Percentiles rank a stretch among this genome's conserved stretches.
phyloP scores from a whole-genome alignment of 345 rosid species.

The Ceriops decandra region DNA sequence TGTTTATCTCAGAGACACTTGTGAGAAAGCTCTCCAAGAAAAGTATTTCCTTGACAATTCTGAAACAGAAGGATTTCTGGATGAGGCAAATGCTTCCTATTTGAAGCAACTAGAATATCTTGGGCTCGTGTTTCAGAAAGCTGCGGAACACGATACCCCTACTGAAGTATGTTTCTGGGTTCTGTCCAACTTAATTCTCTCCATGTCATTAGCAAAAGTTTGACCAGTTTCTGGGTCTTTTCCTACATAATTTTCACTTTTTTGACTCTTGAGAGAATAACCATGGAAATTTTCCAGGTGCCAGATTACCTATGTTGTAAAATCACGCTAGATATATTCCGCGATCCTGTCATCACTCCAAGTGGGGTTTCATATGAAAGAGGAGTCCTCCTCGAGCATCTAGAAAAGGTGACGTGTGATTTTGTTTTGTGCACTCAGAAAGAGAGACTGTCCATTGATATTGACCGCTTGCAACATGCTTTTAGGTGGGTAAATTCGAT shows the following conservation, averaged over 20 bases:
- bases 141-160: constrained; percentile 60
- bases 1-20: constrained; percentile 57
- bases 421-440: background rate
- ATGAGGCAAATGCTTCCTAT: constrained; percentile 39
- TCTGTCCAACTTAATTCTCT: background rate
- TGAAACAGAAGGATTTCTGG: constrained; percentile 48
- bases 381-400: constrained; percentile 80
- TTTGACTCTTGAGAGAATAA: background rate
- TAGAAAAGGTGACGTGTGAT: constrained; percentile 51
- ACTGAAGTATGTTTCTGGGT: constrained; percentile 43
- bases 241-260: background rate
- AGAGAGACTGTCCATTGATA: background rate
- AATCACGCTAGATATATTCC: constrained; percentile 80
- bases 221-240: background rate
- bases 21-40: constrained; percentile 72
- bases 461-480: background rate
- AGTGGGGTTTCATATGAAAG: constrained; percentile 89
- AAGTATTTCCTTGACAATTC: constrained; percentile 48
- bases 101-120: constrained; percentile 47
- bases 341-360: constrained; percentile 88
- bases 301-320: constrained; percentile 88
- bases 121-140: constrained; percentile 56
- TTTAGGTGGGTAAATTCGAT: constrained; percentile 80
- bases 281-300: constrained; percentile 47
- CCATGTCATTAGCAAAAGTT: background rate